These are phyloP conservation scores for Phytophthora boehmeriae DNA, from an alignment of 352 stramenopile genomes.

Conservation along the genomic window DNA sequence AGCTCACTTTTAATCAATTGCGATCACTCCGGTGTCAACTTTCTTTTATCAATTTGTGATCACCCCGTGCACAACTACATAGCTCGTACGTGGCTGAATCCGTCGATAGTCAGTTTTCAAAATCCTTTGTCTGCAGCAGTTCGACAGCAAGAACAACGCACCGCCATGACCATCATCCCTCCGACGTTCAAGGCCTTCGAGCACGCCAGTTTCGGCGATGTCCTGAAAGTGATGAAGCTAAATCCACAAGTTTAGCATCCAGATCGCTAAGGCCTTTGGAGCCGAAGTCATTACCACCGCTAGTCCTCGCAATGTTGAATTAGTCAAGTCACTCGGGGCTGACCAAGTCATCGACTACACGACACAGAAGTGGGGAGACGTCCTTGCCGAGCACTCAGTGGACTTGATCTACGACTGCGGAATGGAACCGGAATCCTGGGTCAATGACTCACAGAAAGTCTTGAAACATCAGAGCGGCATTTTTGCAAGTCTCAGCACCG, in stretches of 20 bases:
- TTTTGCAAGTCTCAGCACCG: background rate
- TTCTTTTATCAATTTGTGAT: too few relatives aligned
- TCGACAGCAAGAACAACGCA: background rate
- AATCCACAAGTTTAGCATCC: constrained; percentile 32
- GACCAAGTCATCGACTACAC: constrained; percentile 38
- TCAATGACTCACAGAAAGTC: constrained; percentile 12
- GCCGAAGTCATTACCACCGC: constrained; percentile 25
- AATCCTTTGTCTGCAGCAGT: too few relatives aligned
- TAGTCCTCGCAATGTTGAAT: constrained; percentile 23
- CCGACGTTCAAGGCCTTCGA: constrained; percentile 30
- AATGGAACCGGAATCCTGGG: constrained; percentile 23
- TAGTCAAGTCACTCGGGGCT: constrained; percentile 19
- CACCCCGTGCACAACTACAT: too few relatives aligned
- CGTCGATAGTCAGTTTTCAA: too few relatives aligned
- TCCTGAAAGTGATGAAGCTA: constrained; percentile 30
- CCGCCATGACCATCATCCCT: constrained; percentile 16
- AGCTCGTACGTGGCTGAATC: too few relatives aligned
- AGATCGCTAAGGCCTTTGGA: constrained; percentile 33
- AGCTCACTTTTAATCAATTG: too few relatives aligned
- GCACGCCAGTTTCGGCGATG: constrained; percentile 22
- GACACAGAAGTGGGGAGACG: constrained; percentile 28
- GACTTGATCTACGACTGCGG: constrained; percentile 38
- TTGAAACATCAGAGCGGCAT: constrained; percentile 17
- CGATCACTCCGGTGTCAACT: too few relatives aligned
- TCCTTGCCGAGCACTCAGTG: constrained; percentile 28